phyloP scores from a whole-genome alignment of 345 rosid species.

The Nephelium lappaceum region DNA sequence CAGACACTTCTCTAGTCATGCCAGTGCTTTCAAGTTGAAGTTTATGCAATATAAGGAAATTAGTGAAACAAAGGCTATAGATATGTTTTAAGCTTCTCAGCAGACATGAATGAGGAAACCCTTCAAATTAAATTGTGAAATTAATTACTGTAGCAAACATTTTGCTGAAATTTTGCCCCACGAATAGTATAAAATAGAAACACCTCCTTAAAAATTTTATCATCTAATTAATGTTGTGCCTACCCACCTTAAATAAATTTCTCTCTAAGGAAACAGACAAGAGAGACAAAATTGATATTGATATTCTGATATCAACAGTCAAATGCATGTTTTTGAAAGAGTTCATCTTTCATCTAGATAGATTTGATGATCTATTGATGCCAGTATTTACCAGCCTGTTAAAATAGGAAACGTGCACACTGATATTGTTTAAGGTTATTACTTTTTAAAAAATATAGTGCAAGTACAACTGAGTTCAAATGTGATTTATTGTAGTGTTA shows the following conservation, averaged over 20 bases:
- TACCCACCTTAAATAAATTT: constrained; percentile 1
- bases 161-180: neutral
- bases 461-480: too few relatives aligned
- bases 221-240: neutral
- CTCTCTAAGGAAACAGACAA: constrained; percentile 3
- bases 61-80: neutral
- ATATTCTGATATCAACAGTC: constrained; percentile 7
- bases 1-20: neutral
- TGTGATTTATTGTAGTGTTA: too few relatives aligned
- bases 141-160: neutral
- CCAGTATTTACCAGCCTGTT: neutral
- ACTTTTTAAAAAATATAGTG: too few relatives aligned
- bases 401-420: too few relatives aligned
- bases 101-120: neutral
- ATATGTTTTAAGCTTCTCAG: neutral
- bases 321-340: neutral
- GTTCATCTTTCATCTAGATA: neutral
- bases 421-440: too few relatives aligned
- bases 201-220: neutral
- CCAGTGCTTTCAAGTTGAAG: neutral
- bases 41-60: neutral
- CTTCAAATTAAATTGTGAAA: neutral
- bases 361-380: neutral
- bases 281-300: neutral
- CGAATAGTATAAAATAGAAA: neutral